Percentiles rank a stretch among this genome's conserved stretches.
phyloP scores from a whole-genome alignment of 2,329 filamentous ascomycete genomes.

The Penicillium sp. region DNA sequence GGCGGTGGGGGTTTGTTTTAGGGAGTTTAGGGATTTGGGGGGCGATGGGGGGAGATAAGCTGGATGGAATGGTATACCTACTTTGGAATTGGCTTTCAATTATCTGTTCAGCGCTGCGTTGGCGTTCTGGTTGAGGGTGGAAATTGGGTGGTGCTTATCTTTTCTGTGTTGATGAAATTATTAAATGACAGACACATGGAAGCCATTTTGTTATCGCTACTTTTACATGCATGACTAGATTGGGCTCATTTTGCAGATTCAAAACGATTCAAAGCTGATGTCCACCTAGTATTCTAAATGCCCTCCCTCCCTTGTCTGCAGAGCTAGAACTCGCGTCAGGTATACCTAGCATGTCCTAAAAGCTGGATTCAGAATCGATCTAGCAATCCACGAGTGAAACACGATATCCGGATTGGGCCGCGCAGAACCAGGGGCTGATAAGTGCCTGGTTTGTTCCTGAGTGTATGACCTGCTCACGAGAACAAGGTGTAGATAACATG shows the following conservation, averaged over 20 bases:
- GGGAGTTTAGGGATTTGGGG: conserved; percentile 28
- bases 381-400: not conserved
- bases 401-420: not conserved
- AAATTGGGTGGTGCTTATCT: not conserved
- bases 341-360: not conserved
- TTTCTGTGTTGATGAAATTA: not conserved
- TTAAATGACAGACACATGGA: not conserved
- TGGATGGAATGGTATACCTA: not conserved
- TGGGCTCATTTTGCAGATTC: not conserved
- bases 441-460: not conserved
- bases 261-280: not conserved
- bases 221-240: not conserved
- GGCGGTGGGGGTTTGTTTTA: conserved; percentile 35
- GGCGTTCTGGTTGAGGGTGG: not conserved
- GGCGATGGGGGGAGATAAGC: not conserved
- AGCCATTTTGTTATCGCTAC: too few relatives aligned
- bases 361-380: not conserved
- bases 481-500: not conserved
- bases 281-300: not conserved
- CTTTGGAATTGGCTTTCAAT: not conserved
- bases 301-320: not conserved
- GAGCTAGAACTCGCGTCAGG: not conserved
- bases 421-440: not conserved
- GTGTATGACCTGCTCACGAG: not conserved
- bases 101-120: not conserved